These are phyloP conservation scores for Nicotiana undulata DNA, from an alignment of 257 asterid genomes.

Conservation along the genomic window DNA sequence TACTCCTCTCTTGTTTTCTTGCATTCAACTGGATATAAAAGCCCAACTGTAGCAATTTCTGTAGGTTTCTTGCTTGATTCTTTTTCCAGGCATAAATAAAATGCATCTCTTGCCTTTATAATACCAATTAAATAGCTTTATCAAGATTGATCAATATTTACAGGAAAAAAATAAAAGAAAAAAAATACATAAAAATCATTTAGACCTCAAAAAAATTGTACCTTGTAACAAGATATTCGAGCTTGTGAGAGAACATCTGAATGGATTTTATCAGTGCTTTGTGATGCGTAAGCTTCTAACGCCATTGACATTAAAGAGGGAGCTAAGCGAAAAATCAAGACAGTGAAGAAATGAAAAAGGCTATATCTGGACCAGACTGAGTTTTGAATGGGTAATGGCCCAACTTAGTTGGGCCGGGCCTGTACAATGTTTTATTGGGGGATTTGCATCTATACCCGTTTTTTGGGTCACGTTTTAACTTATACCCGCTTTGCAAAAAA, in stretches of 20 bases:
- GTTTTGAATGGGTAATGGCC: not conserved
- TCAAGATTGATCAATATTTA: not conserved
- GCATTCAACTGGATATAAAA: conserved; percentile 87
- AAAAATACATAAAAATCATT: not conserved
- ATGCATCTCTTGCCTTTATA: conserved; percentile 82
- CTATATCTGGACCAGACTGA: not conserved
- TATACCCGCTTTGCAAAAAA: no score
- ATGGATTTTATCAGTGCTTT: conserved; percentile 42
- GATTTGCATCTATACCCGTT: no score
- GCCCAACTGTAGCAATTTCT: conserved; percentile 80
- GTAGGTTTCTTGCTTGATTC: conserved; percentile 68
- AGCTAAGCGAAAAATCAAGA: not conserved
- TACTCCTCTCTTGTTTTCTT: conserved; percentile 55
- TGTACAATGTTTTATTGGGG: not conserved
- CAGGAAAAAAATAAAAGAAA: no score
- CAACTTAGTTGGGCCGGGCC: no score
- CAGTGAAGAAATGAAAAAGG: not conserved
- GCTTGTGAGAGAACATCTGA: conserved; percentile 68
- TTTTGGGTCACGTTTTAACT: no score
- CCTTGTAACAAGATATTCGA: conserved; percentile 73
- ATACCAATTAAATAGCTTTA: not conserved
- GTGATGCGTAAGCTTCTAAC: conserved; percentile 56
- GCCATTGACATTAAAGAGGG: conserved; percentile 31
- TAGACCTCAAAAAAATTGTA: not conserved
- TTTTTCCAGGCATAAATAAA: conserved; percentile 71